Evolutionary conservation across 176 grass and related monocot species (phyloP), one percentile per base, ranked within the genome.

Genomic region (Triticum monococcum): DNA sequence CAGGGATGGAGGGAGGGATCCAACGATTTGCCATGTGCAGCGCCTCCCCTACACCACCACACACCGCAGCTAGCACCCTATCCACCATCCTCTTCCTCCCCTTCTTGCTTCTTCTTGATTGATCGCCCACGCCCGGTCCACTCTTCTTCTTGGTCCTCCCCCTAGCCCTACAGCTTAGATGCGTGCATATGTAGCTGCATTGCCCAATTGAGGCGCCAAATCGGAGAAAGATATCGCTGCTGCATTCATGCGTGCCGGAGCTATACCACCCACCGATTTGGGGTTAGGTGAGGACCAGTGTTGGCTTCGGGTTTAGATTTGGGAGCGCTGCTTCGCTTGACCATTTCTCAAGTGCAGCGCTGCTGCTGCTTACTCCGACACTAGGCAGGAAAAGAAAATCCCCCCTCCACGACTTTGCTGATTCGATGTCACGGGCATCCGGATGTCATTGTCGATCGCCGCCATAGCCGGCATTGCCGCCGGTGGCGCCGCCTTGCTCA

Each of bases 341-440:
- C 40, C 62, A 25, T 64, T 69, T 56, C 14, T 75, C 26, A 46
- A 86, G 46, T 10, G 83, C 70, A 14, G 25, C 2, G 36, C 64
- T 8, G 71, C 73, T 12, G 26, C 64, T 41, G 70, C 71, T 84
- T 84, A 10, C 76, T 84, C 72, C 63, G 62, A 69, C 32, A 5
- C 9, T 10, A 62, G 73, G 2, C 31, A 22, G 16, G 40, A 81
- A 68, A 28, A 18, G 45, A 11, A 0, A 84, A 48, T 2, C 46
- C 30, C 60, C 68, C 41, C 72, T 65, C 60, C 60, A 23, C 38
- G 7, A 31, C 83, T 64, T 41, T 52, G 88, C 86, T 79, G 94
- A 82, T 93, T 96, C 93, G 82, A 98, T 98, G 96, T 96, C 86
- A 86, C 90, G 85, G 79, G 75, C 85, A 84, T 82, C 92, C 92